Evolutionary conservation across 345 rosid genomes (phyloP), one percentile per base, ranked within the genome.

Genomic region (Eucalyptus sideroxylon): DNA sequence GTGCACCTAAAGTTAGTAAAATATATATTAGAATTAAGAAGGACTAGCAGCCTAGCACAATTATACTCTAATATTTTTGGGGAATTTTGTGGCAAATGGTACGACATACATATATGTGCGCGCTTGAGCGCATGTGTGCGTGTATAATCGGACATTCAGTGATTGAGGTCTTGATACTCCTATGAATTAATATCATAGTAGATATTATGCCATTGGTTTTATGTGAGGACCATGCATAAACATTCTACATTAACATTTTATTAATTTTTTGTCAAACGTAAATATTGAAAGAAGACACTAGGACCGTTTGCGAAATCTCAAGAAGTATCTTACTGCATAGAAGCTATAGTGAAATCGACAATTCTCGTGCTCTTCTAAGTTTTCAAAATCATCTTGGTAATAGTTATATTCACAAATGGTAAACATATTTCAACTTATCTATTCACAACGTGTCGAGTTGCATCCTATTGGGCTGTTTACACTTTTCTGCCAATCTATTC

Each of bases 81-180:
- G 69, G 69, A 62, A 62, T 62, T 60, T 60, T 11, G n/a, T 26
- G 67, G n/a, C n/a, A 60, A 60, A 60, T 13, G 67, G 67, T 30
- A 60, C 16, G 16, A 60, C 7, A 50, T 50, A 50, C 1, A 50
- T 16, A 16, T 50, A 2, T 5, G 51, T 0, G 53, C 8, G 7
- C 0, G 19, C 16, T 10, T 13, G 50, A 1, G 50, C 6, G 6
- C 50, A 49, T 49, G 50, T 49, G 15, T 4, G 15, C 5, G 5
- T 49, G 19, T 15, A 19, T 50, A 50, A 50, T 0, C 3, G 30
- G 67, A 30, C 67, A 60, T 60, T 30, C 31, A 2, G 67, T 62
- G 69, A 27, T 62, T 14, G 8, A 62, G 17, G 17, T 62, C 34
- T 62, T 30, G 69, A 62, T 62, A 62, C 69, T 27, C 69, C 34